Conservation (phyloP, 164 flowering plant species). For the Nymphaea colorata region DNA sequence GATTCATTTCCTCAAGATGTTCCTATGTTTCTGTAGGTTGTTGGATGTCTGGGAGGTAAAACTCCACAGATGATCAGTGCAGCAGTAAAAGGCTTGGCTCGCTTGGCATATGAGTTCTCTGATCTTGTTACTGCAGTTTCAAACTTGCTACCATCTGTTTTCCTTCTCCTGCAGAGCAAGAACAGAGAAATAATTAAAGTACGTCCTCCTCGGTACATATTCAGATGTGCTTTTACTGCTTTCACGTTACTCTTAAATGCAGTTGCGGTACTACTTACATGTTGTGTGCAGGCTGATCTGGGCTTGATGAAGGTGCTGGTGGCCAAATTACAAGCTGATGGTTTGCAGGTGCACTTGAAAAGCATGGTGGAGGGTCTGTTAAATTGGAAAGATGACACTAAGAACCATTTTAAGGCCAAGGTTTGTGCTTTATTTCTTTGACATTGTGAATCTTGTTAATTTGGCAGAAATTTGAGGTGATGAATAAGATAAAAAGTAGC, state of each 20-base stretch:
- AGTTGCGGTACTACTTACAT: not conserved
- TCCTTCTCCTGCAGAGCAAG: constrained; percentile 67
- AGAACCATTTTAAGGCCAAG: constrained; percentile 88
- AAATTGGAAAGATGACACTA: constrained; percentile 72
- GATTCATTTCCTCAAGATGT: too few species aligned
- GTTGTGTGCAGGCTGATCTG: constrained; percentile 67
- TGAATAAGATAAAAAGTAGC: too few species aligned
- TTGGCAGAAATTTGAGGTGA: not conserved
- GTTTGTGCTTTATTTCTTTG: constrained; percentile 19
- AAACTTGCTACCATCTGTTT: constrained; percentile 70
- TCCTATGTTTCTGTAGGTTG: constrained; percentile 44
- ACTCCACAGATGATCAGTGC: constrained; percentile 97
- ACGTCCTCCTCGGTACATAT: constrained; percentile 2
- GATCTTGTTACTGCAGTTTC: constrained; percentile 69
- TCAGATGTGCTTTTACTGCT: not conserved
- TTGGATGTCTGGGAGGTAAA: constrained; percentile 87
- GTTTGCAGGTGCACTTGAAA: constrained; percentile 52
- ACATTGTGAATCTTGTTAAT: not conserved
- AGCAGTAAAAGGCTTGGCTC: constrained; percentile 88
- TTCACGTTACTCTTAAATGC: not conserved
- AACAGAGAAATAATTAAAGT: constrained; percentile 84
- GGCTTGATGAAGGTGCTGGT: constrained; percentile 88
- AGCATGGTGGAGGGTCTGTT: constrained; percentile 76
- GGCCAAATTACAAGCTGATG: constrained; percentile 73
- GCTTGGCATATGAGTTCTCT: constrained; percentile 92